Percentiles rank a stretch among this genome's conserved stretches.
Conservation (phyloP, 768 basidiomycete species). For the Boletus vinaceobasis region DNA sequence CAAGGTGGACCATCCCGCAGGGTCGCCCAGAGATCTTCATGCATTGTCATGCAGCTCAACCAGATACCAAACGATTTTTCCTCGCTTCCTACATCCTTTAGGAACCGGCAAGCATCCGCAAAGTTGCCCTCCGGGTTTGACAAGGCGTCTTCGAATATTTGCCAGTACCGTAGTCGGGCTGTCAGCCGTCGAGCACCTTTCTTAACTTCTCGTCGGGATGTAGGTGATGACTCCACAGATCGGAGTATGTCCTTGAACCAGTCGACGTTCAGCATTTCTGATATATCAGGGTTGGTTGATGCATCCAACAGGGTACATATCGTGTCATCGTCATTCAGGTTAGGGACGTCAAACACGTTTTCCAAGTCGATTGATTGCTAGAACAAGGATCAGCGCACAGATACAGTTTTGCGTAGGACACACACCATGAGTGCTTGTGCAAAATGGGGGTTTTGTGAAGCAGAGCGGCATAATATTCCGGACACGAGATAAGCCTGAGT, state of each 20-base stretch:
- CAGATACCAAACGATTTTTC: constrained; percentile 71
- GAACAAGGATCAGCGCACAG: constrained; percentile 7
- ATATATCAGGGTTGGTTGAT: constrained; percentile 60
- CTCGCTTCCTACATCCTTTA: constrained; percentile 60
- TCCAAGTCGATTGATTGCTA: constrained; percentile 59
- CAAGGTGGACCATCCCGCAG: constrained; percentile 15
- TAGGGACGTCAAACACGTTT: constrained; percentile 50
- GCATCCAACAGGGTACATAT: constrained; percentile 61
- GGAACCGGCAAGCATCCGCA: constrained; percentile 41
- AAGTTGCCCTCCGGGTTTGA: constrained; percentile 51
- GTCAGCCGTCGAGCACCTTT: constrained; percentile 46
- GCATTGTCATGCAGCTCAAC: constrained; percentile 66
- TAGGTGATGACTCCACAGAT: constrained; percentile 25
- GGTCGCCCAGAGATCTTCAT: constrained; percentile 43
- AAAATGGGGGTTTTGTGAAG: constrained; percentile 58
- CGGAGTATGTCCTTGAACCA: constrained; percentile 26
- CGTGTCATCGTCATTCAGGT: constrained; percentile 51
- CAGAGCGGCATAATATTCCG: constrained; percentile 58
- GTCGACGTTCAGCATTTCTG: constrained; percentile 45
- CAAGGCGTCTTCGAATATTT: constrained; percentile 57
- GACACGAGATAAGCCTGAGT: constrained; percentile 61
- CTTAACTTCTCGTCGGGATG: constrained; percentile 39
- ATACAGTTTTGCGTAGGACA: not conserved
- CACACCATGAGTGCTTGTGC: constrained; percentile 44
- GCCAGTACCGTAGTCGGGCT: constrained; percentile 56